Evolutionary conservation across 2,329 filamentous ascomycete species (phyloP).

Genomic region (Proliferodiscus dingleyae): DNA sequence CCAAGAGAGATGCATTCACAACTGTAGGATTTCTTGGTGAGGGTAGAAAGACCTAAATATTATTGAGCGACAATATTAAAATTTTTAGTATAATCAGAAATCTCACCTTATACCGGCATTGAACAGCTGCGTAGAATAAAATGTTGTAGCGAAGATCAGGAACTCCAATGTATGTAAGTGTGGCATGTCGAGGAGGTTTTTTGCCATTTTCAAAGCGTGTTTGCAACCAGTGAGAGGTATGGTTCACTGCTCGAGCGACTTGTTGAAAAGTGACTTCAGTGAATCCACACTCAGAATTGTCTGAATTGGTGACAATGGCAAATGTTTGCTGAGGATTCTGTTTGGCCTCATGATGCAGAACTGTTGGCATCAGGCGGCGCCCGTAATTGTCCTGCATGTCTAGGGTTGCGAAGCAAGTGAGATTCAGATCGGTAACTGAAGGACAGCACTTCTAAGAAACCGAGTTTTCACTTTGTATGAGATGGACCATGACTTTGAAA

Average conservation of each 20-base stretch:
- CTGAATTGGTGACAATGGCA: slow-evolving; percentile 1
- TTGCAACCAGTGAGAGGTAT: slow-evolving; percentile 15
- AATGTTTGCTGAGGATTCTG: slow-evolving; percentile 1
- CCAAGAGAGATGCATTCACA: slow-evolving; percentile 2
- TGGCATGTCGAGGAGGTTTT: slow-evolving; percentile 16
- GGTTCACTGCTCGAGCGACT: slow-evolving; percentile 18
- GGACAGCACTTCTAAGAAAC: too few relatives aligned
- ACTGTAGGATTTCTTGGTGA: slow-evolving; percentile 1
- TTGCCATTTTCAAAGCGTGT: slow-evolving; percentile 25
- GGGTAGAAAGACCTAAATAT: neutral
- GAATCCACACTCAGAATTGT: slow-evolving; percentile 8
- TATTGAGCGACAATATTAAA: neutral
- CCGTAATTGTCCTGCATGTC: neutral
- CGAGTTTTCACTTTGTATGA: too few relatives aligned
- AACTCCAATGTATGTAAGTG: slow-evolving; percentile 40
- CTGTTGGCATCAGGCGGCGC: neutral
- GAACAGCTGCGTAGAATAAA: slow-evolving; percentile 5
- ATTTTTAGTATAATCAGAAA: neutral
- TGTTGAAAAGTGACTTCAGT: slow-evolving; percentile 10
- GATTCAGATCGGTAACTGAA: too few relatives aligned
- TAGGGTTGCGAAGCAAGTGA: too few relatives aligned
- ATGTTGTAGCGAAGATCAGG: slow-evolving; percentile 5
- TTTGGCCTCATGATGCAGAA: neutral
- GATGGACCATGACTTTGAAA: too few relatives aligned
- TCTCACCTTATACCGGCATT: slow-evolving; percentile 8